Percentiles rank a stretch among this genome's conserved stretches.
phyloP scores from a whole-genome alignment of 2,329 filamentous ascomycete species.

The Diaporthe sp. region DNA sequence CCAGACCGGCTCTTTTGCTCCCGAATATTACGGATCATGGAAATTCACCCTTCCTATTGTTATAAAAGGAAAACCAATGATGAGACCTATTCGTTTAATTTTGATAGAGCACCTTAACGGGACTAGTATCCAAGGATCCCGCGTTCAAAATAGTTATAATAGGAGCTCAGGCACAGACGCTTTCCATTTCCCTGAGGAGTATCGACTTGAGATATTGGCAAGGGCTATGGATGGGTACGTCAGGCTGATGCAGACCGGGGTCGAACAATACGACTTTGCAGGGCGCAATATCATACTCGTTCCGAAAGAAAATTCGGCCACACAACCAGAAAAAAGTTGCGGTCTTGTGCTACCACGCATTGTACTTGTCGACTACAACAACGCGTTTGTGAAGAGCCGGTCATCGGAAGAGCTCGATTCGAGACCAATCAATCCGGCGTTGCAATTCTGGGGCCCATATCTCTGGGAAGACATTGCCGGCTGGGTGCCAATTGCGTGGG shows the following conservation, averaged over 20 bases:
- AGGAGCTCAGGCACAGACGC: background rate
- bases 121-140: background rate
- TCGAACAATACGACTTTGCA: background rate
- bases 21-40: background rate
- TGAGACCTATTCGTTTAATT: background rate
- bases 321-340: too few relatives aligned
- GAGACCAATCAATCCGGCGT: background rate
- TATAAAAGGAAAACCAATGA: background rate
- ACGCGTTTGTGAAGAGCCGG: background rate
- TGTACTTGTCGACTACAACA: background rate
- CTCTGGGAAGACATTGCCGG: background rate
- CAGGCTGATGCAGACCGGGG: background rate
- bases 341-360: background rate
- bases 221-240: conserved; percentile 11
- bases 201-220: background rate
- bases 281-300: background rate
- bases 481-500: background rate
- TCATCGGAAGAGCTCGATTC: background rate
- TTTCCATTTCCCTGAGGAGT: background rate
- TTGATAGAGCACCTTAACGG: background rate
- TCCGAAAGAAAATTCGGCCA: background rate
- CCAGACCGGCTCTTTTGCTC: background rate
- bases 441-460: background rate
- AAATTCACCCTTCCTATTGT: background rate
- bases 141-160: background rate